Conservation (phyloP, 176 grass and related monocot genomes). For the Musa acuminata region DNA sequence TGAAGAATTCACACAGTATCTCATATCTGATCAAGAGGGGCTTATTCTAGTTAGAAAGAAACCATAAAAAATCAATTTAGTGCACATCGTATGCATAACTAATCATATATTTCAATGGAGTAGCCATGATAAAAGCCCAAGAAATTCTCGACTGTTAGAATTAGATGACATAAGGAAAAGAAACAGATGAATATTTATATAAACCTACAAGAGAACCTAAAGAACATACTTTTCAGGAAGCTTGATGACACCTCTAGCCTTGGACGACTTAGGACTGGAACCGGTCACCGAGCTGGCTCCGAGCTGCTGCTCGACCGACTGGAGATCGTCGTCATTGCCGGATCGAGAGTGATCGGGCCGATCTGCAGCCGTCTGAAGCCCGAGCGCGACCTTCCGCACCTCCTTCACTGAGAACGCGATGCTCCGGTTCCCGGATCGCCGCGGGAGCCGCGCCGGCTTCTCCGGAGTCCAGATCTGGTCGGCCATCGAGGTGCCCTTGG, state of each 20-base stretch:
- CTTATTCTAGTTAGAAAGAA: background rate
- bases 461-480: constrained; percentile 39
- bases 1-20: constrained; percentile 70
- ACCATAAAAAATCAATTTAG: too few relatives aligned
- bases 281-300: constrained; percentile 1
- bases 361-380: constrained; percentile 9
- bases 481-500: background rate
- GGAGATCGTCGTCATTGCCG: constrained; percentile 28
- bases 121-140: too few relatives aligned
- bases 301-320: constrained; percentile 33
- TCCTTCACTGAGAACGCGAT: constrained; percentile 56
- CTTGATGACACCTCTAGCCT: constrained; percentile 34
- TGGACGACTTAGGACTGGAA: constrained; percentile 12
- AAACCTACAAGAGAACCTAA: too few relatives aligned
- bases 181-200: too few relatives aligned
- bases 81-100: too few relatives aligned
- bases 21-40: constrained; percentile 41
- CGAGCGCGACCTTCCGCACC: constrained; percentile 42
- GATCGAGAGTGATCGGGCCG: background rate
- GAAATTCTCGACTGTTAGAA: background rate
- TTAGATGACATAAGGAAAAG: background rate
- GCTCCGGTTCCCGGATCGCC: constrained; percentile 20
- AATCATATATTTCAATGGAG: too few relatives aligned
- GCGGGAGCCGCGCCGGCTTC: constrained; percentile 32
- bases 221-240: constrained; percentile 58